Evolutionary conservation across 352 stramenopile genomes (phyloP), one percentile per base, ranked within the genome.

Genomic region (Globisporangium cederbergense): DNA sequence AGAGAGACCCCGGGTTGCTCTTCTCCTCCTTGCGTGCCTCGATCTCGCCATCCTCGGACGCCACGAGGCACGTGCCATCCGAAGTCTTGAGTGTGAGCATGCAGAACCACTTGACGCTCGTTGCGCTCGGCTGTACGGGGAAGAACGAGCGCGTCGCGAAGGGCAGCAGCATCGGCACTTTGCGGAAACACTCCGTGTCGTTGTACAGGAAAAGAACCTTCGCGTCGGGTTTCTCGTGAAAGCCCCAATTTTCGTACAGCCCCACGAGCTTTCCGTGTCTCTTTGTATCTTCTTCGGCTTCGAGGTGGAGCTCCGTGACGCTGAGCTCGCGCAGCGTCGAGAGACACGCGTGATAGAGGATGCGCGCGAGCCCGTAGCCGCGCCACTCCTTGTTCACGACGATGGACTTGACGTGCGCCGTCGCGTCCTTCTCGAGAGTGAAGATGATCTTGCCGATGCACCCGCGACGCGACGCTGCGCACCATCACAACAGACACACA

Each of bases 121-220:
- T 67, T 4, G 73, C 77, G 16, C 64, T 70, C 45, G 78, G 81
- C 30, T 72, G 69, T 30, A 80, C 60, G 0, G 85, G 77, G 46
- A 86, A 78, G 60, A 67, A 63, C 38, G 73, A 53, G 64, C 22
- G 63, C 58, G 71, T 67, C 11, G 70, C 61, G 43, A 90, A 83
- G 2, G 74, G 58, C 0, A 86, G 76, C 62, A 76, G 57, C 86
- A 95, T 95, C 2, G 83, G 84, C 34, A 95, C 86, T 68, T 95
- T 95, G 52, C 86, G 86, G 49, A 93, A 89, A 62, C 84, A 90
- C 42, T 95, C 77, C 52, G 79, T 88, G 72, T 87, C 79, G 69
- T 92, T 95, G 76, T 95, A 92, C 30, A 95, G 78, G 60, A 92
- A 88, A 1, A 91, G 74, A 14, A 91, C 72, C 54, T 88, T 90